Evolutionary conservation across 108 stramenopile species (phyloP).

Genomic region (Pseudonitzschia multiseries): DNA sequence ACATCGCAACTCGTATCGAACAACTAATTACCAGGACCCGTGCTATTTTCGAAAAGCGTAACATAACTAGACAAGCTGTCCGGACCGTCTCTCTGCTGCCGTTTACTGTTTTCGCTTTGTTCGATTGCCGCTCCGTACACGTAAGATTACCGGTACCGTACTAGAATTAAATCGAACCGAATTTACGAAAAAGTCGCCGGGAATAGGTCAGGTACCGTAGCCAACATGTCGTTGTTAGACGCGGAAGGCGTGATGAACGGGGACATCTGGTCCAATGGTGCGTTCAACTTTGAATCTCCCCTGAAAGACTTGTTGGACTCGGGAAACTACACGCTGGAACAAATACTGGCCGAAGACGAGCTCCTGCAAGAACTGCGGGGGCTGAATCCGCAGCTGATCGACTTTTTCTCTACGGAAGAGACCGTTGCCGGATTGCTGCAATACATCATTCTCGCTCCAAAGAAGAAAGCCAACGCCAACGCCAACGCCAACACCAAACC

Average conservation of each 20-base stretch:
- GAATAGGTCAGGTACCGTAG: too few relatives aligned
- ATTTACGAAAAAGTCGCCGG: background rate
- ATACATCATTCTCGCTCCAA: constrained; percentile 47
- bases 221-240: constrained; percentile 47
- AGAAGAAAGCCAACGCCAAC: background rate
- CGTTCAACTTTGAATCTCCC: constrained; percentile 58
- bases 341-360: constrained; percentile 91
- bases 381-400: constrained; percentile 79
- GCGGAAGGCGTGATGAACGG: constrained; percentile 34
- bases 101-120: too few relatives aligned
- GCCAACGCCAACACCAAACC: background rate
- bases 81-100: too few relatives aligned
- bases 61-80: too few relatives aligned
- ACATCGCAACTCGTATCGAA: too few relatives aligned
- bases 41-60: too few relatives aligned
- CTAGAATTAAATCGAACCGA: background rate
- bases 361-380: constrained; percentile 92
- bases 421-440: constrained; percentile 74
- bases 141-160: too few relatives aligned
- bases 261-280: constrained; percentile 80
- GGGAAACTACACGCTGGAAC: constrained; percentile 72
- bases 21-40: too few relatives aligned
- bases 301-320: constrained; percentile 89
- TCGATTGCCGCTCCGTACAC: too few relatives aligned
- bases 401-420: constrained; percentile 77